phyloP scores from a whole-genome alignment of 306 rosid species.

The Carpinus viminea region DNA sequence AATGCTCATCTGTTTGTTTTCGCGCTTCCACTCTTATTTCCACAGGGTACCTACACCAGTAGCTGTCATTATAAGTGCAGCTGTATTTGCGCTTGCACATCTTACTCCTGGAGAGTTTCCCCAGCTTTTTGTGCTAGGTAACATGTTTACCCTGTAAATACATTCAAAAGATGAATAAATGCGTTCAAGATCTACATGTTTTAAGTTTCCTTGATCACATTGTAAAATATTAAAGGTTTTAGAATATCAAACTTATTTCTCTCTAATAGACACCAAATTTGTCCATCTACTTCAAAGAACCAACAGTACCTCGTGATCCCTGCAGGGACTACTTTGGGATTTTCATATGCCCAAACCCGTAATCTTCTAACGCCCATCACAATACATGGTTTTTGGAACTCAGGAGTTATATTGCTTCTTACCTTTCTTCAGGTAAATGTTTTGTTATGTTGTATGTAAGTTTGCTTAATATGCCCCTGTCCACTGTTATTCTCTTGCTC shows the following conservation, averaged over 20 bases:
- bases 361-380: conserved; percentile 96
- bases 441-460: background rate
- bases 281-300: background rate
- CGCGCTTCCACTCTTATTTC: conserved; percentile 5
- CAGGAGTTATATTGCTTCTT: conserved; percentile 86
- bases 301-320: conserved; percentile 24
- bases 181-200: background rate
- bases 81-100: conserved; percentile 93
- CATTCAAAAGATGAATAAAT: background rate
- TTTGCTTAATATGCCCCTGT: background rate
- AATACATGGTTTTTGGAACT: conserved; percentile 93
- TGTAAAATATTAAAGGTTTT: background rate
- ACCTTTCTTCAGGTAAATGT: conserved; percentile 77
- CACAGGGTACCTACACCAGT: conserved; percentile 93
- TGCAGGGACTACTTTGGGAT: conserved; percentile 82
- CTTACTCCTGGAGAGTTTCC: conserved; percentile 98
- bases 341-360: conserved; percentile 95
- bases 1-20: background rate
- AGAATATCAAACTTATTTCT: background rate
- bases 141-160: background rate
- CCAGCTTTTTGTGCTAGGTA: conserved; percentile 93
- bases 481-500: background rate
- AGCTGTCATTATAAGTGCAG: conserved; percentile 74
- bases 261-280: background rate
- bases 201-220: background rate